A percentile compares a stretch with the other conserved stretches of the same genome.
Evolutionary conservation across 805 yeast species (phyloP).

Genomic region (Candida bentonensis): DNA sequence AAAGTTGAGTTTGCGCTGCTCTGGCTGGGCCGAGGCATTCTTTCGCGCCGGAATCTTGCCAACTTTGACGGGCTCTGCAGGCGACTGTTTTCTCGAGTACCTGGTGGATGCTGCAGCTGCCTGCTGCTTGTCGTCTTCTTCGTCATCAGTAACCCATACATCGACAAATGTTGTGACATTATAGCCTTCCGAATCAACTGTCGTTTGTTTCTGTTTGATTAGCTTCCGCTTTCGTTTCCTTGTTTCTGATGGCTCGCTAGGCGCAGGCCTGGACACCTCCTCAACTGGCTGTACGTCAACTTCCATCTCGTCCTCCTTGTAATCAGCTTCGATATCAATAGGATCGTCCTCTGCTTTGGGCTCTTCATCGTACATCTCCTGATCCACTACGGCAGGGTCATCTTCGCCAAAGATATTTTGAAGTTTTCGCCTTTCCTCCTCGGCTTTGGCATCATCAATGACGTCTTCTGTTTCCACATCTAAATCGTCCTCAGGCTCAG

Average conservation of each 20-base stretch:
- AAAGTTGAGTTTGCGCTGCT: background rate
- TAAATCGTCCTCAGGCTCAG: background rate
- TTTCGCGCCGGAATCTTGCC: background rate
- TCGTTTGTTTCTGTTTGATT: background rate
- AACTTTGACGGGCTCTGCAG: background rate
- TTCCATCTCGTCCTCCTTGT: background rate
- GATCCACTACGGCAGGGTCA: background rate
- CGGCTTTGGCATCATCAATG: background rate
- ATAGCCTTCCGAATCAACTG: background rate
- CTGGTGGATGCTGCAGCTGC: too few relatives aligned
- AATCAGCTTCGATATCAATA: conserved; percentile 1
- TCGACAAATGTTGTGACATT: background rate
- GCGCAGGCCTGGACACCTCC: background rate
- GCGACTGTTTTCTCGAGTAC: too few relatives aligned
- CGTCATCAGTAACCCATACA: conserved; percentile 4
- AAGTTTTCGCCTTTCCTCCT: conserved; percentile 5
- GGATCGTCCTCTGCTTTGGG: background rate
- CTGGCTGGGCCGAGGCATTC: background rate
- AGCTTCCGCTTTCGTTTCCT: background rate
- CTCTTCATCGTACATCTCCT: background rate
- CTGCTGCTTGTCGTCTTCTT: background rate
- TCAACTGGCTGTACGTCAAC: background rate
- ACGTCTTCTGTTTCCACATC: background rate
- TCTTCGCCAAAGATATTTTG: conserved; percentile 5
- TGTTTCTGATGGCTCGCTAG: too few relatives aligned